Conservation (phyloP, 1,139 yeast genomes). For the Scheffersomyces cryptocercus region DNA sequence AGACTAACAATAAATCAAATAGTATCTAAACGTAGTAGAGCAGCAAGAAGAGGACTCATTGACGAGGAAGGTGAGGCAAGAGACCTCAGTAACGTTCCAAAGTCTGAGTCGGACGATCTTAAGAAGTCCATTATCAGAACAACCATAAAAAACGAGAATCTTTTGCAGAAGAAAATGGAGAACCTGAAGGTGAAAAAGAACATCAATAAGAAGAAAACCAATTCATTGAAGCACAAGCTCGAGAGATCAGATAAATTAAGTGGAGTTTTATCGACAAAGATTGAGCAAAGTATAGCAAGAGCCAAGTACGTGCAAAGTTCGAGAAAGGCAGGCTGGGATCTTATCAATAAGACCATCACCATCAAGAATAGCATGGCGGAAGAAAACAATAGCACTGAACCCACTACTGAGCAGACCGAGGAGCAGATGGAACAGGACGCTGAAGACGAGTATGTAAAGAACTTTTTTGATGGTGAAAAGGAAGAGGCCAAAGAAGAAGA, state of each 20-base stretch:
- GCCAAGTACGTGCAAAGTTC: constrained; percentile 61
- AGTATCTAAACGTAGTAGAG: constrained; percentile 72
- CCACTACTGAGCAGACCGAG: constrained; percentile 11
- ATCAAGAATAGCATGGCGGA: constrained; percentile 21
- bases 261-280: constrained; percentile 61
- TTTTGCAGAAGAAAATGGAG: constrained; percentile 57
- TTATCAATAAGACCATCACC: constrained; percentile 53
- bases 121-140: constrained; percentile 67
- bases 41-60: constrained; percentile 67
- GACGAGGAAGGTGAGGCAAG: constrained; percentile 44
- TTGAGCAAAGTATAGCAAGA: constrained; percentile 62
- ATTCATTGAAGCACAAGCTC: constrained; percentile 36
- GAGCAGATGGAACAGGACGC: constrained; percentile 24
- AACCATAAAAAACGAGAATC: constrained; percentile 65
- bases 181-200: constrained; percentile 37
- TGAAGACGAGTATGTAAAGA: constrained; percentile 34
- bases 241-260: constrained; percentile 54
- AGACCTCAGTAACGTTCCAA: constrained; percentile 52
- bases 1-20: background rate
- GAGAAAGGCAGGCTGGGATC: constrained; percentile 75
- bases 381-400: constrained; percentile 7
- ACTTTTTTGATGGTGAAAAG: constrained; percentile 26
- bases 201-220: constrained; percentile 34
- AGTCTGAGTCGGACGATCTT: constrained; percentile 58
- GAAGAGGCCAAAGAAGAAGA: constrained; percentile 18